Base-by-base conservation (phyloP, 192 early-diverging fungal genomes). In the Irineochytrium annulatum region DNA sequence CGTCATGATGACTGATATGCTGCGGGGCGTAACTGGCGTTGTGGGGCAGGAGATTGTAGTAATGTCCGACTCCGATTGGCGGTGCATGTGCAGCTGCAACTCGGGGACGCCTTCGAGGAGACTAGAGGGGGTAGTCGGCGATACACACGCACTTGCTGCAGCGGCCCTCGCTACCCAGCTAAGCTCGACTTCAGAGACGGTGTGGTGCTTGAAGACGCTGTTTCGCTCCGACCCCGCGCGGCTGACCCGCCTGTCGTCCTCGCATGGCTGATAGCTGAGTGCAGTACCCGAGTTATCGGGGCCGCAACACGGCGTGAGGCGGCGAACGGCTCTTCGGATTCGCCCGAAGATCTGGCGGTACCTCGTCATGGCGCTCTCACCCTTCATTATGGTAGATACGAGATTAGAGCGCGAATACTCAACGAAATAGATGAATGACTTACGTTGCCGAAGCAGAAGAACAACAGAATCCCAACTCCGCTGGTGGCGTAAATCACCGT, bases 401-500 rank as follows among this genome's bases (percentile, higher is more conserved):
- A 8, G 11, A 22, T 22, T 17, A 6, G 5, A 5, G 55, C 46
- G 26, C 11, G 17, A 49, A 22, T 49, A 6, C 46, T 22, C 26
- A 5, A 20, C 13, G 11, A 49, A 24, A 5, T 22, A 8, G 13
- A 5, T 20, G 17, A 49, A 49, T 22, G 17, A 41, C 37, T 55
- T 30, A 28, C 58, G 16, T 19, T 58, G 5, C 59, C 59, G 33
- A 61, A 61, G 28, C 59, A 61, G n/a, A 8, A 52, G 13, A 61
- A 56, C 6, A 61, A 26, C 59, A 61, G 29, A 13, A 61, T 32
- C 14, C 26, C 11, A 3, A 61, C 55, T 3, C 22, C 51, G 5
- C 11, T 28, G 55, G 59, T 61, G 28, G 59, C 53, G 27, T 52
- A 59, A 54, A 60, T 14, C 26, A 61, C 59, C 3, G 59, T 61